These are phyloP conservation scores for Capniomyces stellatus DNA, from an alignment of 371 early-diverging fungal species.

Conservation along the genomic window DNA sequence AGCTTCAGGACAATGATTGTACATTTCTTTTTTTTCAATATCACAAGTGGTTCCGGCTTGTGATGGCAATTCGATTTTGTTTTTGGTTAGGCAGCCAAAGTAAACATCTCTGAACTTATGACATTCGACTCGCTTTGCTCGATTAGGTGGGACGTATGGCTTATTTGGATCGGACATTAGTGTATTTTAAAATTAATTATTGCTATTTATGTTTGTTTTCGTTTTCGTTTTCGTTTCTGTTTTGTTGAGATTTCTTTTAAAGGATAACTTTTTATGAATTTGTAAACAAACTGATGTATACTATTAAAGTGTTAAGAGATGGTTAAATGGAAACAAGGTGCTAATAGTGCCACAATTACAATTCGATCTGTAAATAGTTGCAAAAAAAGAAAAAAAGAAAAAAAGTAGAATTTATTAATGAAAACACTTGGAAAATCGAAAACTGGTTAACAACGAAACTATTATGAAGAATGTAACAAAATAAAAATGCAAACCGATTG, in stretches of 20 bases:
- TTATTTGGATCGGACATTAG: background rate
- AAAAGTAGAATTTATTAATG: too few species aligned
- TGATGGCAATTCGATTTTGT: conserved; percentile 3
- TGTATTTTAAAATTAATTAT: too few species aligned
- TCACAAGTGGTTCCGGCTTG: background rate
- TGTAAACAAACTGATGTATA: background rate
- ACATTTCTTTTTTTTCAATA: background rate
- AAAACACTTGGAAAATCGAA: too few species aligned
- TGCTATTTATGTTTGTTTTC: background rate
- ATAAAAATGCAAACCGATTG: too few species aligned
- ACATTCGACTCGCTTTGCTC: background rate
- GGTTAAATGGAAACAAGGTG: too few species aligned
- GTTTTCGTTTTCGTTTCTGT: background rate
- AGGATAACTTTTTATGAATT: background rate
- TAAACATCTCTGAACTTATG: background rate
- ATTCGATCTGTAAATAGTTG: too few species aligned
- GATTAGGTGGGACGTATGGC: background rate
- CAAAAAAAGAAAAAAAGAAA: too few species aligned
- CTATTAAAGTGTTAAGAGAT: too few species aligned
- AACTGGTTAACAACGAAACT: too few species aligned
- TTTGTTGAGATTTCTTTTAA: background rate
- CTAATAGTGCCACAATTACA: too few species aligned
- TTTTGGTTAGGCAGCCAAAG: background rate
- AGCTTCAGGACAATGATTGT: background rate
- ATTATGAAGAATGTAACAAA: too few species aligned